Conservation (phyloP, 768 basidiomycete species). For the Suillus occidentalis region DNA sequence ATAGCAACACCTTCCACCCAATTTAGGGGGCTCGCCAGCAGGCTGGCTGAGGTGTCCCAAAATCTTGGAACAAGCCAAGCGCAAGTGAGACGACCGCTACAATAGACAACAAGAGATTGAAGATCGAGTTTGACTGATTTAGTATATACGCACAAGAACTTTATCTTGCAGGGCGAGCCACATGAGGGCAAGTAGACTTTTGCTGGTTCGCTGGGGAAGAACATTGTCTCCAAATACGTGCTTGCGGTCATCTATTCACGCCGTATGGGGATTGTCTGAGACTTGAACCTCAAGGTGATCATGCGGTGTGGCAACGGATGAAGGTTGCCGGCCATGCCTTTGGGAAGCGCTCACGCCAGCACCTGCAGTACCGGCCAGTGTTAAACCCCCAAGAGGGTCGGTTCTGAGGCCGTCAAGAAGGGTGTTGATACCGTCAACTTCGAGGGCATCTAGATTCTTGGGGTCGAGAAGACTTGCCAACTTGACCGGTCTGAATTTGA, state of each 20-base stretch:
- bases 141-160: constrained; percentile 62
- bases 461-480: constrained; percentile 91
- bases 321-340: constrained; percentile 27
- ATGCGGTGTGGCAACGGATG: constrained; percentile 20
- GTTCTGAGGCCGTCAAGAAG: constrained; percentile 78
- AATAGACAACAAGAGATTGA: constrained; percentile 70
- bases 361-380: constrained; percentile 16
- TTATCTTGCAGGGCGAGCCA: constrained; percentile 88
- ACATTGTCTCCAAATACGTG: constrained; percentile 76
- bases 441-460: constrained; percentile 70
- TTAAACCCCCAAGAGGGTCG: constrained; percentile 48
- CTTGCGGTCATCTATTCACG: constrained; percentile 60
- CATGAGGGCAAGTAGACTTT: constrained; percentile 74
- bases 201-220: constrained; percentile 67
- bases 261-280: constrained; percentile 24
- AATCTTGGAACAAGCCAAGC: constrained; percentile 91
- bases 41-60: constrained; percentile 62
- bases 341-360: constrained; percentile 34
- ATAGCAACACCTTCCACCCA: constrained; percentile 96
- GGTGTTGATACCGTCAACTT: constrained; percentile 68
- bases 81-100: constrained; percentile 93
- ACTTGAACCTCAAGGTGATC: constrained; percentile 14
- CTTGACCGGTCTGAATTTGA: constrained; percentile 66
- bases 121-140: not conserved
- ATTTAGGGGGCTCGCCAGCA: constrained; percentile 71